Percentiles rank a stretch among this genome's conserved stretches.
Evolutionary conservation across 2,329 filamentous ascomycete genomes (phyloP).

Genomic region (Fusarium proliferatum): DNA sequence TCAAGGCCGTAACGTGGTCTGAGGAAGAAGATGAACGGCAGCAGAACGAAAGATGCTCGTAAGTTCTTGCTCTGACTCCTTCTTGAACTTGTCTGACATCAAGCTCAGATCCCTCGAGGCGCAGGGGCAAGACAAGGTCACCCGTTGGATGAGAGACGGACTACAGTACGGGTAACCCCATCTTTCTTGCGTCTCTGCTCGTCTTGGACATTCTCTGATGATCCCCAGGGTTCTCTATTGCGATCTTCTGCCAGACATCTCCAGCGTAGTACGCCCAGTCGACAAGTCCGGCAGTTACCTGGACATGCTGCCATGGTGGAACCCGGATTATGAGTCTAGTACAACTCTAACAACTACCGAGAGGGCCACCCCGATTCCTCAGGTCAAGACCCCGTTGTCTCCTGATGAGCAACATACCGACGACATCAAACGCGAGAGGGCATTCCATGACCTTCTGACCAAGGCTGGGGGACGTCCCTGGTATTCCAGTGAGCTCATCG

Average conservation of each 20-base stretch:
- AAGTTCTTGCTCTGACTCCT: neutral
- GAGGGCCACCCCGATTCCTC: neutral
- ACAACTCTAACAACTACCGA: slow-evolving; percentile 6
- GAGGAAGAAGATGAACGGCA: slow-evolving; percentile 2
- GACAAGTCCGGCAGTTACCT: slow-evolving; percentile 21
- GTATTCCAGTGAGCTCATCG: slow-evolving; percentile 28
- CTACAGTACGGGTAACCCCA: slow-evolving; percentile 29
- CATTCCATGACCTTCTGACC: slow-evolving; percentile 14
- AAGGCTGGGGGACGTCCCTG: slow-evolving; percentile 37
- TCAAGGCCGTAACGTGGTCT: slow-evolving; percentile 19
- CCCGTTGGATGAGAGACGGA: slow-evolving; percentile 32
- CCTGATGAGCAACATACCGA: slow-evolving; percentile 9
- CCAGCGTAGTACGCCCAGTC: slow-evolving; percentile 21
- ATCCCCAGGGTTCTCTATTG: slow-evolving; percentile 30
- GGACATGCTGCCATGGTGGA: slow-evolving; percentile 22
- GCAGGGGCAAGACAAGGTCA: slow-evolving; percentile 25
- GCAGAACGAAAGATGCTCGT: slow-evolving; percentile 2
- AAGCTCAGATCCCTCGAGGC: slow-evolving; percentile 9
- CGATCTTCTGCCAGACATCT: slow-evolving; percentile 26
- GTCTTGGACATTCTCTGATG: slow-evolving; percentile 8
- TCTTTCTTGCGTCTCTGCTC: neutral
- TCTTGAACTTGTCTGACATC: slow-evolving; percentile 1
- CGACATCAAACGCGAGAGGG: slow-evolving; percentile 22
- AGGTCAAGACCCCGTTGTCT: neutral
- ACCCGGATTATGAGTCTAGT: slow-evolving; percentile 9